Percentiles rank a stretch among this genome's conserved stretches.
These are phyloP conservation scores for Salvia splendens DNA, from an alignment of 257 asterid genomes.

Conservation along the genomic window DNA sequence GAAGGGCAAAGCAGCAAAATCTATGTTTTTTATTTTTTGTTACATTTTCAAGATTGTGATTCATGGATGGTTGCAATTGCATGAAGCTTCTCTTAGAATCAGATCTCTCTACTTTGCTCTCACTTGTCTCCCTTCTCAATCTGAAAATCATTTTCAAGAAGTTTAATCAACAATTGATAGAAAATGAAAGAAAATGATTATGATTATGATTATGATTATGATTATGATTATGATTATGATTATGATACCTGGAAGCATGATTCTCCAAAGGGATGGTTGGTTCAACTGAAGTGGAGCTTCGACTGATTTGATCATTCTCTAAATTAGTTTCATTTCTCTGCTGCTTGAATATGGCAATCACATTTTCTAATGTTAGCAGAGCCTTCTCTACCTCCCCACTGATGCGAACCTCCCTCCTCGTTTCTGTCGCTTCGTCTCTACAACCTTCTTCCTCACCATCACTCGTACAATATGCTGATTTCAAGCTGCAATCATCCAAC, in stretches of 20 bases:
- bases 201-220: constrained; percentile 18
- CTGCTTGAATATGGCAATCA: constrained; percentile 48
- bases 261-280: constrained; percentile 1
- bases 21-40: constrained; percentile 36
- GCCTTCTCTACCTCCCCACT: constrained; percentile 48
- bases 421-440: neutral
- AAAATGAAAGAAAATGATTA: too few relatives aligned
- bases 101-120: neutral
- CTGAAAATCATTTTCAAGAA: neutral
- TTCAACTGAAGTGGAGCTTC: constrained; percentile 14
- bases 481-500: constrained; percentile 25
- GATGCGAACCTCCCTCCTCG: constrained; percentile 24
- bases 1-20: constrained; percentile 47
- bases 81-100: constrained; percentile 43
- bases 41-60: constrained; percentile 41
- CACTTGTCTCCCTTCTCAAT: neutral
- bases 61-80: constrained; percentile 25
- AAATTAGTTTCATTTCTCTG: constrained; percentile 9
- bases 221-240: neutral
- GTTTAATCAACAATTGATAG: too few relatives aligned
- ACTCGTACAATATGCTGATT: neutral
- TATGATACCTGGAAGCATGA: constrained; percentile 50
- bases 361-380: constrained; percentile 58
- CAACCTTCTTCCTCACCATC: neutral
- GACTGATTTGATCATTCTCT: constrained; percentile 31